A percentile compares a stretch with the other conserved stretches of the same genome.
Conservation (phyloP, 2,329 filamentous ascomycete species). For the Phialophora tarda region DNA sequence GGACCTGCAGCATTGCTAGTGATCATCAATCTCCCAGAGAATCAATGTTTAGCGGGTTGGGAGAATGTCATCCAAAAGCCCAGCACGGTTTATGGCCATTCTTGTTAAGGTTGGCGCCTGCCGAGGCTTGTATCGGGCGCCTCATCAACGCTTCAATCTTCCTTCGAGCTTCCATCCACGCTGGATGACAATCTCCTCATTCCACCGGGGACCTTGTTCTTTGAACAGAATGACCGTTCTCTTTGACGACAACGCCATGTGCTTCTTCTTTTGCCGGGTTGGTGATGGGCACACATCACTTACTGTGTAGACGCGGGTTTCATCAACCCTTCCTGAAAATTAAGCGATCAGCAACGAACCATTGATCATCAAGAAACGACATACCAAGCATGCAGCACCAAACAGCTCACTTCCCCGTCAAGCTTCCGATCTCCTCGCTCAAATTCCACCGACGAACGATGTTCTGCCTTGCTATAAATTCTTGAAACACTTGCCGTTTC, state of each 20-base stretch:
- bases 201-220: background rate
- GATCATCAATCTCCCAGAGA: background rate
- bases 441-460: conserved; percentile 11
- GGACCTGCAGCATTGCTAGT: conserved; percentile 1
- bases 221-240: background rate
- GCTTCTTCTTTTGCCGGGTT: background rate
- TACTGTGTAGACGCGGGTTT: conserved; percentile 1
- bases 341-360: conserved; percentile 2
- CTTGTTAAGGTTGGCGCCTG: background rate
- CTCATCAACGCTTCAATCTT: conserved; percentile 2
- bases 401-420: conserved; percentile 10
- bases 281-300: background rate
- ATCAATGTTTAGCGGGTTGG: background rate
- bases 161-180: background rate
- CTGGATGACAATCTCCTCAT: background rate
- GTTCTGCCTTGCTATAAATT: conserved; percentile 37
- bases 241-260: background rate
- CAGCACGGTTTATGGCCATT: background rate
- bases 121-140: background rate
- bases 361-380: conserved; percentile 5
- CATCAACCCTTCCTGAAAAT: conserved; percentile 2
- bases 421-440: conserved; percentile 1
- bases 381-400: conserved; percentile 6
- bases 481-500: conserved; percentile 32
- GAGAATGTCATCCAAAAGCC: background rate